These are phyloP conservation scores for Gastrolobium bilobum DNA, from an alignment of 306 rosid species.

Conservation along the genomic window DNA sequence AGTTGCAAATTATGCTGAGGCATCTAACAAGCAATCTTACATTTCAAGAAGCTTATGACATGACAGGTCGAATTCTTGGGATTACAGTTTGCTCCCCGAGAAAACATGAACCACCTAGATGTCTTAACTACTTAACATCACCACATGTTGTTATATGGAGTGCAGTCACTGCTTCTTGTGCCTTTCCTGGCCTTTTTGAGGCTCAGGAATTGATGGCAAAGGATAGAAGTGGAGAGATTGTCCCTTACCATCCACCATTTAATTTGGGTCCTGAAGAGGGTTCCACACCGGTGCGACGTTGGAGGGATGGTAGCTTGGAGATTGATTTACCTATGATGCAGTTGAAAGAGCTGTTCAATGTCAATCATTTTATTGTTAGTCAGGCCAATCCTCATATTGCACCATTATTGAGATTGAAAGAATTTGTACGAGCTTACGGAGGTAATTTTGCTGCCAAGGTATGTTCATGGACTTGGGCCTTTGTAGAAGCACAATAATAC, in stretches of 20 bases:
- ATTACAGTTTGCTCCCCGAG: conserved; percentile 96
- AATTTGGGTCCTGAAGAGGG: conserved; percentile 92
- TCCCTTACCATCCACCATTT: conserved; percentile 97
- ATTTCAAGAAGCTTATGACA: conserved; percentile 96
- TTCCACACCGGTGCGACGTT: conserved; percentile 81
- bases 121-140: conserved; percentile 96
- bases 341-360: conserved; percentile 93
- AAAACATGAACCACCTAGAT: conserved; percentile 98
- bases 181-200: conserved; percentile 98
- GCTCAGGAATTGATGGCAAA: conserved; percentile 99
- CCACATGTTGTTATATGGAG: conserved; percentile 99
- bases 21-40: conserved; percentile 91
- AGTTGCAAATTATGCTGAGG: conserved; percentile 91
- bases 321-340: conserved; percentile 98
- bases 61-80: conserved; percentile 96
- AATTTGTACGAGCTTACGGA: conserved; percentile 84
- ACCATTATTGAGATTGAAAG: conserved; percentile 89
- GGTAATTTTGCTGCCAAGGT: conserved; percentile 99
- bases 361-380: conserved; percentile 94
- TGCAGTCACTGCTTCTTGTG: conserved; percentile 98
- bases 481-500: not conserved
- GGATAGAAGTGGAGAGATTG: conserved; percentile 92
- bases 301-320: conserved; percentile 99
- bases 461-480: conserved; percentile 42
- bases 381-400: conserved; percentile 99